Evolutionary conservation across 768 basidiomycete genomes (phyloP), one percentile per base, ranked within the genome.

Genomic region (Fomitopsis serialis): DNA sequence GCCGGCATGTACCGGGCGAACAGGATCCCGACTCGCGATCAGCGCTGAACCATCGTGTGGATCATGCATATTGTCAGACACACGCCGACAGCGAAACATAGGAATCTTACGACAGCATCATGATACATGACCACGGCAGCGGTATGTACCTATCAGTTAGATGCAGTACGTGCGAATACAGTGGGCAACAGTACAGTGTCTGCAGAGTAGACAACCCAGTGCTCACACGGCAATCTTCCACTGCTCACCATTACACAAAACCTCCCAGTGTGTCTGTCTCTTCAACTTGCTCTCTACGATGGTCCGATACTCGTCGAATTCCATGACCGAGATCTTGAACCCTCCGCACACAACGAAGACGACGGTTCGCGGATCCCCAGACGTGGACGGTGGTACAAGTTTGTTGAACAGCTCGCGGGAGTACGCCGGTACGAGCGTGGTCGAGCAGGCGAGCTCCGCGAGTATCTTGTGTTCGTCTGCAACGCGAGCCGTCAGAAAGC

Each of bases 381-480:
- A 53, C 23, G 54, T 34, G 42, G 58, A 67, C 29, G 58, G 59
- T n/a, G 76, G 73, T 2, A 83, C 70, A 19, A 85, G 56, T 42
- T 66, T 73, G 54, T 78, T 67, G 62, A 91, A 81, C 23, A 90
- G 67, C 4, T 69, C 66, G 2, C 68, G 73, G 32, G 76, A 77
- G 63, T 89, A 90, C 2, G 81, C 87, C 2, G 86, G 78, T 1
- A 78, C 74, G 9, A 92, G 72, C 2, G 88, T 82, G 8, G 85
- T 81, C 4, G 87, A 75, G 57, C 87, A 89, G 1, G 89, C 84
- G 22, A 91, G 72, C 60, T 92, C 88, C 10, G 87, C 80, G 23
- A 90, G 71, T 52, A 83, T 70, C 66, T 87, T 88, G 62, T 91
- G 88, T 55, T 89, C 86, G 57, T 87, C 89, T 87, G 58, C 15